phyloP scores from a whole-genome alignment of 1,284 basidiomycete genomes.

The Rhodotorula mucilaginosa region DNA sequence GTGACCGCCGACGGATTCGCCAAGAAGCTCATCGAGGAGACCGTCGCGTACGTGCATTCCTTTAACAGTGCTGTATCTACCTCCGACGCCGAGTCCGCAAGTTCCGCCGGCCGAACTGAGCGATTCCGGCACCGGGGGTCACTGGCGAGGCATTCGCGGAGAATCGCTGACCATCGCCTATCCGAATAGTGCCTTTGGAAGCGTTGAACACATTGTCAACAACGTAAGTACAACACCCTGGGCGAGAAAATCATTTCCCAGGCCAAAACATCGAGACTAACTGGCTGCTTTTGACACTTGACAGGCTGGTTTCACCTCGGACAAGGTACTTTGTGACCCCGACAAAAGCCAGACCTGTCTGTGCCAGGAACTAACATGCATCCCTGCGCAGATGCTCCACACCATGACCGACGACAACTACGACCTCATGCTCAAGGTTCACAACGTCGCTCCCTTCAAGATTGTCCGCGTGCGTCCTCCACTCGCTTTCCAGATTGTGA shows the following conservation, averaged over 20 bases:
- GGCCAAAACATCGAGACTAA: background rate
- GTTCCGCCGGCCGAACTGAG: too few relatives aligned
- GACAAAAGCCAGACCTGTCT: background rate
- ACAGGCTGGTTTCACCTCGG: conserved; percentile 66
- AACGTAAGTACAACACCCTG: conserved; percentile 1
- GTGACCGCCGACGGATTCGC: conserved; percentile 79
- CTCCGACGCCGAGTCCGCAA: background rate
- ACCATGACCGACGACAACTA: conserved; percentile 78
- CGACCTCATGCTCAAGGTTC: conserved; percentile 77
- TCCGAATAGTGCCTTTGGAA: conserved; percentile 63
- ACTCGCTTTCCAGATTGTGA: background rate
- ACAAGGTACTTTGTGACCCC: conserved; percentile 49
- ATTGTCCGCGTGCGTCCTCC: conserved; percentile 57
- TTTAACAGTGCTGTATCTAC: background rate
- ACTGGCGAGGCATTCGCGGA: too few relatives aligned
- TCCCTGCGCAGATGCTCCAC: conserved; percentile 64
- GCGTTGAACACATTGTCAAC: conserved; percentile 76
- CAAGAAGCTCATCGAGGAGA: conserved; percentile 70
- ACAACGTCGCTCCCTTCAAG: conserved; percentile 76
- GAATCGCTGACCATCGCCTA: background rate
- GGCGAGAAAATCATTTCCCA: background rate
- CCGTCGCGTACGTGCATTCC: conserved; percentile 61
- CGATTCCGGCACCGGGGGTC: background rate
- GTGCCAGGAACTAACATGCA: background rate
- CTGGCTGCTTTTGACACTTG: background rate